Conservation (phyloP, 2,329 filamentous ascomycete genomes). For the Zasmidium citrigriseum region DNA sequence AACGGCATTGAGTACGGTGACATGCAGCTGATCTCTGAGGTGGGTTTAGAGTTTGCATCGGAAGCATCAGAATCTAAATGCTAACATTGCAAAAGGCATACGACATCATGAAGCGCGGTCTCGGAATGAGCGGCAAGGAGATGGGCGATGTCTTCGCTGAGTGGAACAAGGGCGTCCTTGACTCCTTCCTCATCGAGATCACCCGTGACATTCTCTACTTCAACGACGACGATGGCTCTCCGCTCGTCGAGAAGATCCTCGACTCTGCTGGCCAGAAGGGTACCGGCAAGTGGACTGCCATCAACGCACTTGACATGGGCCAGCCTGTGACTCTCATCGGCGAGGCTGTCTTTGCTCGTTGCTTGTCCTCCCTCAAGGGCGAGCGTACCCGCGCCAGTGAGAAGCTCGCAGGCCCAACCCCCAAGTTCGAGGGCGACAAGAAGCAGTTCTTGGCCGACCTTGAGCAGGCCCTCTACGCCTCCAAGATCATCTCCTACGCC, state of each 20-base stretch:
- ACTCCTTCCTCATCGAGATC: slow-evolving; percentile 99
- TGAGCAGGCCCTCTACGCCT: slow-evolving; percentile 97
- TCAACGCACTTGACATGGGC: slow-evolving; percentile 97
- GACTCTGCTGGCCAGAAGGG: slow-evolving; percentile 99
- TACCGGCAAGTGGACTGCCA: slow-evolving; percentile 99
- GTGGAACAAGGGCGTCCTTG: slow-evolving; percentile 98
- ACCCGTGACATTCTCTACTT: slow-evolving; percentile 98
- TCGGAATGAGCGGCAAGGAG: slow-evolving; percentile 86
- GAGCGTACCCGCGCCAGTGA: slow-evolving; percentile 83
- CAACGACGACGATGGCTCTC: slow-evolving; percentile 96
- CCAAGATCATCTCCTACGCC: slow-evolving; percentile 99
- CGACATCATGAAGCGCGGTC: slow-evolving; percentile 98
- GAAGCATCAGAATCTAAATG: neutral
- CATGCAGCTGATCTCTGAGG: slow-evolving; percentile 99
- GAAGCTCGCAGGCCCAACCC: slow-evolving; percentile 75
- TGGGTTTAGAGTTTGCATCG: slow-evolving; percentile 48
- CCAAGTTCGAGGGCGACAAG: slow-evolving; percentile 86
- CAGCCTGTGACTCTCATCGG: slow-evolving; percentile 98
- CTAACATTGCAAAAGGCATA: slow-evolving; percentile 68
- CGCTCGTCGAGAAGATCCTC: slow-evolving; percentile 97
- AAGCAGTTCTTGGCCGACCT: slow-evolving; percentile 93
- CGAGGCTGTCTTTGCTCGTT: slow-evolving; percentile 93
- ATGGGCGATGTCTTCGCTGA: slow-evolving; percentile 91
- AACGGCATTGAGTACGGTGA: slow-evolving; percentile 99
- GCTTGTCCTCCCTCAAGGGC: slow-evolving; percentile 89